Percentiles rank a stretch among this genome's conserved stretches.
phyloP scores from a whole-genome alignment of 257 asterid species.

The Capsicum rhomboideum region DNA sequence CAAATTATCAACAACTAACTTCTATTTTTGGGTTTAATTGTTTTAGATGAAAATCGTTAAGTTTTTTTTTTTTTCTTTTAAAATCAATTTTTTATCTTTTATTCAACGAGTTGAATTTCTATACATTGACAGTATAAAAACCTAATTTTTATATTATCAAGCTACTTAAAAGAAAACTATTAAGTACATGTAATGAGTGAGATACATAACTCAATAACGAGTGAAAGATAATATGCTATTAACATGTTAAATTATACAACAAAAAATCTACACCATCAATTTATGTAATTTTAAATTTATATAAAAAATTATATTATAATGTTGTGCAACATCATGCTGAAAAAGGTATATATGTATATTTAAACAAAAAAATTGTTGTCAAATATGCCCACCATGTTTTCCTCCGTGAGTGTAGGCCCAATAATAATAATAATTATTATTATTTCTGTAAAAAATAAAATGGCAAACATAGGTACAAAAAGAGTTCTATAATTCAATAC shows the following conservation, averaged over 20 bases:
- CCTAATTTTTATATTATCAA: no score
- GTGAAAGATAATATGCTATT: not conserved
- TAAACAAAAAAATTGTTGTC: not conserved
- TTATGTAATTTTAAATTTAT: not conserved
- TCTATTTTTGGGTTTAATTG: no score
- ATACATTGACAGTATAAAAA: not conserved
- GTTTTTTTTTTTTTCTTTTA: no score
- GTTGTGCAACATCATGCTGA: not conserved
- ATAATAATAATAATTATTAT: not conserved
- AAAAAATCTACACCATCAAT: not conserved
- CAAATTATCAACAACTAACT: no score
- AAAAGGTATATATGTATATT: not conserved
- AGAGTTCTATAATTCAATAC: not conserved
- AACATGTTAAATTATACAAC: not conserved
- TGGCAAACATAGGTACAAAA: not conserved
- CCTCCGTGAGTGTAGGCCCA: not conserved
- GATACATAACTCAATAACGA: not conserved
- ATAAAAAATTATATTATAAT: not conserved
- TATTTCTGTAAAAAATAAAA: not conserved
- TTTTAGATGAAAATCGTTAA: no score
- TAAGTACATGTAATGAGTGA: not conserved
- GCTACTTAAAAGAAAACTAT: no score
- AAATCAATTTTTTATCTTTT: not conserved
- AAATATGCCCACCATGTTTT: slow-evolving; percentile 1
- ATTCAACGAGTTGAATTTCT: not conserved